Evolutionary conservation across 441 rosid genomes (phyloP).

Genomic region (Syzygium malaccense): DNA sequence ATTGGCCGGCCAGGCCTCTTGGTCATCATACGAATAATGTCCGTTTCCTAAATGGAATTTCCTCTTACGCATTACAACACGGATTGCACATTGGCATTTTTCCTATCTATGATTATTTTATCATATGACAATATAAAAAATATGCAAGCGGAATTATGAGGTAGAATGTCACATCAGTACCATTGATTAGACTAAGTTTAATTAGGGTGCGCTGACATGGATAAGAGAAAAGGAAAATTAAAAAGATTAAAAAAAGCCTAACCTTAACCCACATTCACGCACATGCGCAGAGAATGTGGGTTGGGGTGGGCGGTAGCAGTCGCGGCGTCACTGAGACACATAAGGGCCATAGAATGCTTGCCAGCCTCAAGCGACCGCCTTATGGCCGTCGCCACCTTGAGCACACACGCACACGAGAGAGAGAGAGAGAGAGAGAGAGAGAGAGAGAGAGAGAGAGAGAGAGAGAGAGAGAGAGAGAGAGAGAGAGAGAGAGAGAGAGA

Average conservation of each 20-base stretch:
- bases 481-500: not conserved
- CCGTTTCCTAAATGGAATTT: not conserved
- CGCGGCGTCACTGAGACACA: accelerated
- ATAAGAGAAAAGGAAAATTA: not conserved
- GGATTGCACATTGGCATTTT: not conserved
- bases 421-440: accelerated
- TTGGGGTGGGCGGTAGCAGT: accelerated
- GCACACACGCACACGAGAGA: not conserved
- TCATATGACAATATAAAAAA: not conserved
- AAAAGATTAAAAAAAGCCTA: not conserved
- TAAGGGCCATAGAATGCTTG: not conserved
- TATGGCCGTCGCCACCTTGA: not conserved
- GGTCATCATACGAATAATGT: not conserved
- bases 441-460: too few relatives aligned
- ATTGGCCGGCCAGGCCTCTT: not conserved
- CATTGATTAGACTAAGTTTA: not conserved
- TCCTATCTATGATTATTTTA: not conserved
- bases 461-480: not conserved
- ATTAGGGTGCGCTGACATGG: not conserved
- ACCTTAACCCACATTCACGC: not conserved
- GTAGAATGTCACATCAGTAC: not conserved
- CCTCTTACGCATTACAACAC: not conserved
- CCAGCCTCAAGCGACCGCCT: not conserved
- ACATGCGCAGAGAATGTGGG: not conserved
- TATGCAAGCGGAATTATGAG: not conserved